Evolutionary conservation across 805 yeast species (phyloP).

Genomic region (Starmerella vaccinii): DNA sequence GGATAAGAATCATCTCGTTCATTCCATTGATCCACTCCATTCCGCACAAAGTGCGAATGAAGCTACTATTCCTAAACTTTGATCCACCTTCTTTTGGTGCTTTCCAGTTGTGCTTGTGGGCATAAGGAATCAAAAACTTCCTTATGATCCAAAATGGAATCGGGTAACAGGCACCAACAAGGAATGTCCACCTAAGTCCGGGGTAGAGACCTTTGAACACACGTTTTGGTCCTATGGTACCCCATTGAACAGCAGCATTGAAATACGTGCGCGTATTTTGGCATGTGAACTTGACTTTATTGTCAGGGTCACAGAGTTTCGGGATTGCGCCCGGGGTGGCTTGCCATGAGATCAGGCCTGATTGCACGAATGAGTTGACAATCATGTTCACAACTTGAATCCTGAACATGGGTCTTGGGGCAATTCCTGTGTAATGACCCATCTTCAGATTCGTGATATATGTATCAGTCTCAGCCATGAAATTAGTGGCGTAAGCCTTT

Average conservation of each 20-base stretch:
- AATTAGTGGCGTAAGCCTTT: slow-evolving; percentile 47
- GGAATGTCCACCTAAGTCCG: slow-evolving; percentile 49
- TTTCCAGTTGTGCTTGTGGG: slow-evolving; percentile 17
- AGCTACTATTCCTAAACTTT: slow-evolving; percentile 4
- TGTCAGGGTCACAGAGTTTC: slow-evolving; percentile 27
- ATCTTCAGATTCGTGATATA: slow-evolving; percentile 45
- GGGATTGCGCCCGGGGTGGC: slow-evolving; percentile 28
- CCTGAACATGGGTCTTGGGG: slow-evolving; percentile 50
- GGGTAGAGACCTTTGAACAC: slow-evolving; percentile 46
- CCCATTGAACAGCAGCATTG: slow-evolving; percentile 38
- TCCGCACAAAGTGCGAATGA: slow-evolving; percentile 30
- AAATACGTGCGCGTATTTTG: slow-evolving; percentile 37
- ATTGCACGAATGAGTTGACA: slow-evolving; percentile 25
- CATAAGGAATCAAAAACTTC: slow-evolving; percentile 19
- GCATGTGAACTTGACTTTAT: slow-evolving; percentile 31
- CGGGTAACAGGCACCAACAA: slow-evolving; percentile 39
- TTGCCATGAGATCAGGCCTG: slow-evolving; percentile 31
- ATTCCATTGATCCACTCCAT: slow-evolving; percentile 8
- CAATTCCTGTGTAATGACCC: slow-evolving; percentile 49
- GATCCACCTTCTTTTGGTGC: neutral
- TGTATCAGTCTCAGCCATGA: slow-evolving; percentile 53
- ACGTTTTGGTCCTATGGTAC: slow-evolving; percentile 39
- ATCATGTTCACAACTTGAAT: slow-evolving; percentile 33
- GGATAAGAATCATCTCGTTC: slow-evolving; percentile 18
- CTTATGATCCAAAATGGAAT: slow-evolving; percentile 19